phyloP scores from a whole-genome alignment of 2,329 filamentous ascomycete species.

The Madurella fahalii region DNA sequence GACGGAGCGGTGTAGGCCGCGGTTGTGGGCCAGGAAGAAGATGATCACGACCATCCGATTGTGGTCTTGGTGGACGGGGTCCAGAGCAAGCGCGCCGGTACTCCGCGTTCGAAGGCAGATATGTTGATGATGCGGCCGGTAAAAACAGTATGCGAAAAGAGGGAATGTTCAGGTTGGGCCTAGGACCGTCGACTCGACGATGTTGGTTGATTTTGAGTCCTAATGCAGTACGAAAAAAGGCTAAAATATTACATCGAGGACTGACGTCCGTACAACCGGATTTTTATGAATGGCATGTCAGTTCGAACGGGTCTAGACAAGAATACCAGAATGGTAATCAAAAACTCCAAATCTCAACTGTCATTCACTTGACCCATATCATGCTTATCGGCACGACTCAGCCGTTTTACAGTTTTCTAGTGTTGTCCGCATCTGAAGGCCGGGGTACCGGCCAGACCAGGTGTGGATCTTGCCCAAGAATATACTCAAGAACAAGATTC shows the following conservation, averaged over 20 bases:
- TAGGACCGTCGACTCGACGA: background rate
- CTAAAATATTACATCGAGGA: no score
- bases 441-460: background rate
- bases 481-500: conserved; percentile 1
- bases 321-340: no score
- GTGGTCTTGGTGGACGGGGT: conserved; percentile 30
- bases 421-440: background rate
- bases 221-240: no score
- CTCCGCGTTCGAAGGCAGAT: conserved; percentile 24
- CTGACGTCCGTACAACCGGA: no score
- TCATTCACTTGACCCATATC: no score
- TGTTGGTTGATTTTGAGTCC: background rate
- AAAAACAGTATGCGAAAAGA: conserved; percentile 30
- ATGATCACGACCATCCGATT: conserved; percentile 27
- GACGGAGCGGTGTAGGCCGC: conserved; percentile 21
- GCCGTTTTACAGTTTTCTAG: background rate
- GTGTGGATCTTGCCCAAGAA: conserved; percentile 2
- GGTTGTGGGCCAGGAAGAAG: conserved; percentile 26
- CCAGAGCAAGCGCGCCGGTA: conserved; percentile 24
- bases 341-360: no score
- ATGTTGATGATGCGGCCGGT: conserved; percentile 34
- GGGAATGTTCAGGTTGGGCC: conserved; percentile 32
- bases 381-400: background rate
- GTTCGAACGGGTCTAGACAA: no score
- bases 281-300: no score